Percentiles rank a stretch among this genome's conserved stretches.
Conservation (phyloP, 2,329 filamentous ascomycete genomes). For the Fusarium sarcochroum region DNA sequence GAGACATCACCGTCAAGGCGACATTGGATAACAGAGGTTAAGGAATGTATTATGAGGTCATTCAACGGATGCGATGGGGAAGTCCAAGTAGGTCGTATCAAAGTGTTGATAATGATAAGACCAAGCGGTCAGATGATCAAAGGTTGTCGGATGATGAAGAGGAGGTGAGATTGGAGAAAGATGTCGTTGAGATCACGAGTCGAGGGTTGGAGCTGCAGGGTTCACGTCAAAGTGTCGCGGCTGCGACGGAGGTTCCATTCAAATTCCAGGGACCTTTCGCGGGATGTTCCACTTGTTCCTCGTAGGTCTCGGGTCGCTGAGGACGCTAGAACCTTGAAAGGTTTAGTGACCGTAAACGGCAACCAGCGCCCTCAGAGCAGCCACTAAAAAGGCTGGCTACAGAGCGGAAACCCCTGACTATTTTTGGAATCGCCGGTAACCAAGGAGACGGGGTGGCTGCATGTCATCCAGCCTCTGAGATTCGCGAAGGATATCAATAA, state of each 20-base stretch:
- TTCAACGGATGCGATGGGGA: slow-evolving; percentile 17
- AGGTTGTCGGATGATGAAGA: not conserved
- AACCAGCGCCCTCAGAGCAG: not conserved
- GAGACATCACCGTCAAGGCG: slow-evolving; percentile 53
- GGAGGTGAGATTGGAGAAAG: slow-evolving; percentile 15
- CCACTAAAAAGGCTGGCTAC: slow-evolving; percentile 11
- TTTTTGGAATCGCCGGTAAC: slow-evolving; percentile 25
- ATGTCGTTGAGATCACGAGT: slow-evolving; percentile 16
- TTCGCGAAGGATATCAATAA: slow-evolving; percentile 5
- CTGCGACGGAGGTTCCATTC: slow-evolving; percentile 30
- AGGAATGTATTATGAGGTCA: slow-evolving; percentile 33
- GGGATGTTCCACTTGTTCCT: slow-evolving; percentile 33
- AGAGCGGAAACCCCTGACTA: slow-evolving; percentile 38
- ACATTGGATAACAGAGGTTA: slow-evolving; percentile 22
- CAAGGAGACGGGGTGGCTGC: slow-evolving; percentile 19
- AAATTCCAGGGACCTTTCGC: slow-evolving; percentile 35
- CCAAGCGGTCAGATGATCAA: not conserved
- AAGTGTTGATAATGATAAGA: not conserved
- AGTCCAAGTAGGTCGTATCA: not conserved
- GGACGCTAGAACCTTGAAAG: slow-evolving; percentile 27
- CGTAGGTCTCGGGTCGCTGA: slow-evolving; percentile 25
- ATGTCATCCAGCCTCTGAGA: slow-evolving; percentile 19
- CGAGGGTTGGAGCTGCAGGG: slow-evolving; percentile 15
- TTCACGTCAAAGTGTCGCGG: slow-evolving; percentile 28
- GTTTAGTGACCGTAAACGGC: slow-evolving; percentile 31